phyloP scores from a whole-genome alignment of 257 asterid species.

The Misopates orontium region DNA sequence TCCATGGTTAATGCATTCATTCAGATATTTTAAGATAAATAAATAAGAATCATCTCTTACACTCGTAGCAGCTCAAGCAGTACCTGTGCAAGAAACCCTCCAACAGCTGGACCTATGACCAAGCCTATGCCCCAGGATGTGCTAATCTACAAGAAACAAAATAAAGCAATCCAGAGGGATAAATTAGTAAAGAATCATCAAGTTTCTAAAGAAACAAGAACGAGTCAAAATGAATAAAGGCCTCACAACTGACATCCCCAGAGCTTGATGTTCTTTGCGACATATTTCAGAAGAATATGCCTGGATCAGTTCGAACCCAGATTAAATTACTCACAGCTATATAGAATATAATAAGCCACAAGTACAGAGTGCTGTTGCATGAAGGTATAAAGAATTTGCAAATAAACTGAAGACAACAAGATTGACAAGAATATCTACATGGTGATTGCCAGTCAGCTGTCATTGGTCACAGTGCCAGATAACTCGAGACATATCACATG shows the following conservation, averaged over 20 bases:
- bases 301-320: constrained; percentile 36
- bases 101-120: constrained; percentile 92
- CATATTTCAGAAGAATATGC: constrained; percentile 81
- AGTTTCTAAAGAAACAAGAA: background rate
- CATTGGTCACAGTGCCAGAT: too few relatives aligned
- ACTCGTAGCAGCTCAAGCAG: background rate
- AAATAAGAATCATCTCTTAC: background rate
- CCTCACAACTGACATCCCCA: constrained; percentile 84
- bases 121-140: constrained; percentile 89
- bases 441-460: too few relatives aligned
- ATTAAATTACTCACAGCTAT: background rate
- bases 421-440: too few relatives aligned
- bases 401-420: background rate
- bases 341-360: constrained; percentile 7
- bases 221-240: constrained; percentile 1
- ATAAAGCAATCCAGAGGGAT: background rate
- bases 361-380: background rate
- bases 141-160: constrained; percentile 50
- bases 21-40: background rate
- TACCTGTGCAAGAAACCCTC: constrained; percentile 94
- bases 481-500: too few relatives aligned
- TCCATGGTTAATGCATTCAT: too few relatives aligned
- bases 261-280: constrained; percentile 75
- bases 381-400: background rate
- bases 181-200: background rate